Conservation (phyloP, 257 asterid species). For the Petrea volubilis region DNA sequence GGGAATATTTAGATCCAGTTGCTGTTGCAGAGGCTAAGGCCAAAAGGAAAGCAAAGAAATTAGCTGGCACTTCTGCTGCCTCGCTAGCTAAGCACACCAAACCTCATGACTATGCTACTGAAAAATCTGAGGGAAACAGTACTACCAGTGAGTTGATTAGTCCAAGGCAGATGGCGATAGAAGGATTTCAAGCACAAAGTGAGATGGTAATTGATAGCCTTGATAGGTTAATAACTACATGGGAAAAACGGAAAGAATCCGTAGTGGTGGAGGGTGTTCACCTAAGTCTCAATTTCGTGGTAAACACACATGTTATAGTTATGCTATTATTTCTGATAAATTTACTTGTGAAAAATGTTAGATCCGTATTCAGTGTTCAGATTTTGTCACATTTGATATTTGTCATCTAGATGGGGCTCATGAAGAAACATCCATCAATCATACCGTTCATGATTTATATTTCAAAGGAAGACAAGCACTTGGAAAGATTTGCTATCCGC, state of each 20-base stretch:
- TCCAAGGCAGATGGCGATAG: constrained; percentile 85
- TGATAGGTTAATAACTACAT: constrained; percentile 81
- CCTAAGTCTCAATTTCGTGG: constrained; percentile 96
- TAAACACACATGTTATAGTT: constrained; percentile 28
- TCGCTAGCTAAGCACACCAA: constrained; percentile 39
- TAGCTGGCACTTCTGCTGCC: constrained; percentile 46
- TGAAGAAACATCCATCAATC: constrained; percentile 94
- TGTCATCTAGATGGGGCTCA: constrained; percentile 84
- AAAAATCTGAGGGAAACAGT: constrained; percentile 44
- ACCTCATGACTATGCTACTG: constrained; percentile 24
- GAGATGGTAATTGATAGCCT: constrained; percentile 98
- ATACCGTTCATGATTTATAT: constrained; percentile 90
- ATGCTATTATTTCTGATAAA: not conserved
- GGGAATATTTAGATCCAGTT: constrained; percentile 81
- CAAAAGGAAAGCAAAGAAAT: constrained; percentile 81
- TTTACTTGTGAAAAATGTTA: not conserved
- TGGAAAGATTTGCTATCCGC: constrained; percentile 95
- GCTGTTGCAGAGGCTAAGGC: constrained; percentile 90
- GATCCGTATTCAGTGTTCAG: not conserved
- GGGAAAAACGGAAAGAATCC: constrained; percentile 92
- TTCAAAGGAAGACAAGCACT: constrained; percentile 84
- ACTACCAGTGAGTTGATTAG: constrained; percentile 54
- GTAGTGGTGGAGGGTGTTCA: constrained; percentile 98
- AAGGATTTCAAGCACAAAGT: constrained; percentile 94
- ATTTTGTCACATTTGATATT: constrained; percentile 22